Evolutionary conservation across 2,329 filamentous ascomycete genomes (phyloP).

Genomic region (Botrytis pseudocinerea): DNA sequence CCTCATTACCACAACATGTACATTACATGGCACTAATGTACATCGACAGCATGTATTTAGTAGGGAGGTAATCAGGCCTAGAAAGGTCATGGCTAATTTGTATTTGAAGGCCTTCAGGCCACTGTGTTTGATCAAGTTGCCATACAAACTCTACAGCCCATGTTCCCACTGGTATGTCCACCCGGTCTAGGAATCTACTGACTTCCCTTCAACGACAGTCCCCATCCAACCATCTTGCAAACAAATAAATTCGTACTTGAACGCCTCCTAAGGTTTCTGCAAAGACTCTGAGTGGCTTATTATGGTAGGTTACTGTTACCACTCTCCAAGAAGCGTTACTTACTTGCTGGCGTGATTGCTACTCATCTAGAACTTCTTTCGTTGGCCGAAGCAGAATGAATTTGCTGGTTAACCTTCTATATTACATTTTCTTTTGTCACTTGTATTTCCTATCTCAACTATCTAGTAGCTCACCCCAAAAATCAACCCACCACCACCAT

Average conservation of each 20-base stretch:
- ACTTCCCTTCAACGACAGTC: not conserved
- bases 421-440: not conserved
- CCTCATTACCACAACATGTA: conserved; percentile 10
- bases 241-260: not conserved
- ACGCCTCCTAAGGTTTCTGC: conserved; percentile 1
- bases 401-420: not conserved
- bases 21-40: conserved; percentile 17
- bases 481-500: not conserved
- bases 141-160: conserved; percentile 7
- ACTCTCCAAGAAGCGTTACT: not conserved
- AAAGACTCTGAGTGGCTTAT: conserved; percentile 1
- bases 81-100: not conserved
- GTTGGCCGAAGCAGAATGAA: not conserved
- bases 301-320: not conserved
- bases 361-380: not conserved
- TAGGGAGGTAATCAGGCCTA: not conserved
- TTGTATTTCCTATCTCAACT: not conserved
- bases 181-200: not conserved
- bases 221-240: not conserved
- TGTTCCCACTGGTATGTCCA: conserved; percentile 1
- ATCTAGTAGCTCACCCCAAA: not conserved
- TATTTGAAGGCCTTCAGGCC: not conserved
- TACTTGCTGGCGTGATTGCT: not conserved
- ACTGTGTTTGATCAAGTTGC: not conserved
- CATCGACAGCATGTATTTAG: not conserved